phyloP scores from a whole-genome alignment of 2,329 filamentous ascomycete species.

The Aureobasidium sp. region DNA sequence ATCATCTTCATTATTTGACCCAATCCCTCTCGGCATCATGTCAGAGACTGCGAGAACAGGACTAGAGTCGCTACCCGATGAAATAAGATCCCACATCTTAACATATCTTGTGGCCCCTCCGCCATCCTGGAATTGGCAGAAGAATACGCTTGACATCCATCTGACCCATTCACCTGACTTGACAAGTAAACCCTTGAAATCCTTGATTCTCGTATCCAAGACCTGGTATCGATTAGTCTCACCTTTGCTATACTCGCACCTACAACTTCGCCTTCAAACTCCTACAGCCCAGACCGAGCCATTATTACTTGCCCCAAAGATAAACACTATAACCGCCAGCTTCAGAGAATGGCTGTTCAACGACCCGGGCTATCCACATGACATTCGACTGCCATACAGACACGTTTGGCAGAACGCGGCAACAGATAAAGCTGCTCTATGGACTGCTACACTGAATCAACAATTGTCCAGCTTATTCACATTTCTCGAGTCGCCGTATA shows the following conservation, averaged over 20 bases:
- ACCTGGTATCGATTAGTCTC: conserved; percentile 46
- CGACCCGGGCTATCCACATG: not conserved
- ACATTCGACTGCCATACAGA: not conserved
- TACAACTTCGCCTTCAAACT: conserved; percentile 16
- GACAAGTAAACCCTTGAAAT: conserved; percentile 42
- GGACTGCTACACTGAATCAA: not conserved
- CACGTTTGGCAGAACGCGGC: not conserved
- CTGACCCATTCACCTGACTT: conserved; percentile 32
- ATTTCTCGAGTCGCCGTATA: not conserved
- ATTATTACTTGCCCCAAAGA: not conserved
- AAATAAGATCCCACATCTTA: conserved; percentile 53
- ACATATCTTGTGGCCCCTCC: conserved; percentile 44
- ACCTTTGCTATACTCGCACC: conserved; percentile 48
- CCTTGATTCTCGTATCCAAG: conserved; percentile 45
- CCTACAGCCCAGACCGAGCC: not conserved
- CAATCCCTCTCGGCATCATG: not conserved
- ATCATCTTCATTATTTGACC: not conserved
- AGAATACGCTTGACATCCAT: conserved; percentile 40
- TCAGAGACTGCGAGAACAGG: not conserved
- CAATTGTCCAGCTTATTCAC: not conserved
- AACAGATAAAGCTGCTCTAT: not conserved
- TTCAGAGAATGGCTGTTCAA: conserved; percentile 7
- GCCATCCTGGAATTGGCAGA: conserved; percentile 42
- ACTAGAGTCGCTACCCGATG: conserved; percentile 45
- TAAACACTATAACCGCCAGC: not conserved